Evolutionary conservation across 2,329 filamentous ascomycete species (phyloP), one percentile per base, ranked within the genome.

Genomic region (Verticillium nonalfalfae): DNA sequence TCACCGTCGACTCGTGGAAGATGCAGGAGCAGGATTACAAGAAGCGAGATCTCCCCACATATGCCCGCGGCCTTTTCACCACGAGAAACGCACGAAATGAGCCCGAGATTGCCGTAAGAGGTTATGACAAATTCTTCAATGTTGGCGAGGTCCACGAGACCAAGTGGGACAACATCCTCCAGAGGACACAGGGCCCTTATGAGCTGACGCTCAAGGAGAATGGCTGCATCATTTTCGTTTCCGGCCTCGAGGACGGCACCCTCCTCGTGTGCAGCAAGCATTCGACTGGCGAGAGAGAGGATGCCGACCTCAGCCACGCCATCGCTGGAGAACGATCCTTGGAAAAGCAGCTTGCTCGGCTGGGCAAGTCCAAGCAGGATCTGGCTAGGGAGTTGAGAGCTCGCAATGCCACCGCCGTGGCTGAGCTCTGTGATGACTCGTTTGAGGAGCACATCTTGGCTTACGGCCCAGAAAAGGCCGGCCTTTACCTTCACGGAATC

Each of bases 101-200:
- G 9, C 78, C 85, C 13, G 91, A 97, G 74, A 97, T 99, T 67
- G 90, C 85, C 1, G 86, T 92, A 57, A 85, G 95, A 68, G 95
- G 95, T 59, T 99, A 99, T 76, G 94, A 99, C 81, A 99, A 99
- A 76, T 99, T 99, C 79, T 99, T 99, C 85, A 99, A 99, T 69
- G 84, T 91, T 50, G 85, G 85, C 58, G 95, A 99, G 76, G 89
- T 96, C 7, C 75, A 79, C 56, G 86, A 90, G 66, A 99, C 95
- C 3, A 84, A 88, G 68, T 99, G 95, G 95, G 74, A 79, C 15
- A 90, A 89, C 70, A 91, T 99, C 63, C 81, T 89, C 71, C 75
- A 76, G 34, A 83, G 90, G 61, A 98, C 95, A 0, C 79, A 85
- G 65, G 93, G 92, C 0, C 95, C 95, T 0, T 99, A 98, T 69